Evolutionary conservation across 345 rosid genomes (phyloP), one percentile per base, ranked within the genome.

Genomic region (Kandelia obovata): DNA sequence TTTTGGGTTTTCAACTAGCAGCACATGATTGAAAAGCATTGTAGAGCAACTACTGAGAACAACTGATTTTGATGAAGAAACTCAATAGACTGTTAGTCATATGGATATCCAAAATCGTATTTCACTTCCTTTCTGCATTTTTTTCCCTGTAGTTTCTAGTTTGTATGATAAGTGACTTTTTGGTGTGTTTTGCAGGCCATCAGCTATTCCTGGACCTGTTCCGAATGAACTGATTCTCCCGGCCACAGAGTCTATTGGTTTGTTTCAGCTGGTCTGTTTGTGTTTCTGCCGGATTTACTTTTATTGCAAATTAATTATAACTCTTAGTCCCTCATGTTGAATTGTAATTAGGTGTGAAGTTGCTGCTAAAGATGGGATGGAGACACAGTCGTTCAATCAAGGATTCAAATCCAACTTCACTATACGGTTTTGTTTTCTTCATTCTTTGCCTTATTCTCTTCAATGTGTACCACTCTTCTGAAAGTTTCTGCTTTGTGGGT

Each of bases 361-460:
- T 95, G 72, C 85, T 95, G 74, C 73, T 84, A 73, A 95, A 88
- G 83, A 89, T 95, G 97, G 98, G 98, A 75, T 95, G 99, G 99
- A 85, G 91, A 56, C 96, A 73, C 39, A 96, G 96, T 53, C 94
- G 81, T 79, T 85, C 98, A 39, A 84, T 92, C 71, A 92, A 86
- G 80, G 96, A 87, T 70, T 86, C 86, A 31, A 81, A 73, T 65
- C 78, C 88, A 67, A 83, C 78, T 77, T 81, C 88, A 39, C 77
- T 81, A 39, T 81, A 83, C 65, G 88, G 95, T 87, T 76, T 76
- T 63, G 53, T 74, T 69, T 66, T 56, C 26, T 53, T 20, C 27
- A 17, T 71, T 28, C 47, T 19, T 59, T n/a, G 2, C 21, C 39
- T 73, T 51, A 3, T 67, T 25, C 37, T 46, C 19, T 49, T 49